Evolutionary conservation across 345 rosid species (phyloP), one percentile per base, ranked within the genome.

Genomic region (Cardamine chenopodiifolia): DNA sequence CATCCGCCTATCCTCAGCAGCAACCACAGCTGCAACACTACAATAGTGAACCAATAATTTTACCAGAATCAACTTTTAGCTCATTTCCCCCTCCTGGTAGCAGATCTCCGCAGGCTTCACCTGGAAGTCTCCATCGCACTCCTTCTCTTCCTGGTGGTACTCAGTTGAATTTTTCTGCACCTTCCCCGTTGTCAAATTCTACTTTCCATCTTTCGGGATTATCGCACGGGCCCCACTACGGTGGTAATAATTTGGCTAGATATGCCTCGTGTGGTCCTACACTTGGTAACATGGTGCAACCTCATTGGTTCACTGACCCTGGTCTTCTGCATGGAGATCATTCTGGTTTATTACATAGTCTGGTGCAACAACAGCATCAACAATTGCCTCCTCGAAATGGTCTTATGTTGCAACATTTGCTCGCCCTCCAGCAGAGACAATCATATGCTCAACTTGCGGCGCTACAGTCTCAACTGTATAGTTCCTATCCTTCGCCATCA

Each of bases 11-110:
- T 78, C 98, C 99, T 17, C 85, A 83, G 75, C 86, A 90, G 83
- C 96, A 73, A 73, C 89, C 75, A 3, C 92, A 80, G 72, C 85
- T 78, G 29, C 96, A 84, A 65, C 93, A 86, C 73, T 88, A 77
- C 79, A 71, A 88, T 9, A 88, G 85, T 55, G 99, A 90, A 80
- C 92, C 96, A 0, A 79, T 84, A 71, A 79, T 79, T 70, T 63
- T 83, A 49, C 90, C 91, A 3, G 87, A 90, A 80, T 87, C 99
- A 34, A 75, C 75, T 71, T 92, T 81, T 75, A 96, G 90, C 7
- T 96, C 98, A 15, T 92, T 87, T 70, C 98, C 96, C 42, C 98
- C 96, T 31, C 89, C 98, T 28, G 92, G 96, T 60, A 87, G 85
- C 70, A 80, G 82, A 82, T 71, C 85, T 49, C 89, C 71, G 75